Evolutionary conservation across 2,329 filamentous ascomycete genomes (phyloP).

Genomic region (Fusarium neocosmosporiellum): DNA sequence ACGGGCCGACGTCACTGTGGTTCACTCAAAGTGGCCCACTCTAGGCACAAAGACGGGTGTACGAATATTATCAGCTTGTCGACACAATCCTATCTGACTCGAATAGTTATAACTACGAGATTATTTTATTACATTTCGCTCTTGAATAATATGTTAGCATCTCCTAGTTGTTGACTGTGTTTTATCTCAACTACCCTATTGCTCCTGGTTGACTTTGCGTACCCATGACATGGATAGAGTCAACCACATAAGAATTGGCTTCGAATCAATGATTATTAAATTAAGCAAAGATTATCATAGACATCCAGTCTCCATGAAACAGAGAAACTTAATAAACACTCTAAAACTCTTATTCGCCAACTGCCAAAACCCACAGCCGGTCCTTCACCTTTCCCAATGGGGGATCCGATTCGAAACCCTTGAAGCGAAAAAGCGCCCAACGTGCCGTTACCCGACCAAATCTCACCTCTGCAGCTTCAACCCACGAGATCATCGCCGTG

Average conservation of each 20-base stretch:
- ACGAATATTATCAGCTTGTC: not conserved
- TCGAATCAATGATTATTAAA: not conserved
- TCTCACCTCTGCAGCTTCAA: not conserved
- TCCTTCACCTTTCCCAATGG: not conserved
- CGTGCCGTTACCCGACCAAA: conserved; percentile 1
- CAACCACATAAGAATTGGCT: not conserved
- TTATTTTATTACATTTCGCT: not conserved
- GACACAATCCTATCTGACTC: no score
- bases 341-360: not conserved
- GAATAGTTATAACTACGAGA: not conserved
- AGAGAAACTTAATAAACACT: not conserved
- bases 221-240: no score
- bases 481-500: not conserved
- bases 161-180: not conserved
- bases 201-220: not conserved
- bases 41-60: not conserved
- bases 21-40: not conserved
- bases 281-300: not conserved
- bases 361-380: not conserved
- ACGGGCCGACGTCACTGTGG: conserved; percentile 30
- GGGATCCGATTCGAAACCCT: not conserved
- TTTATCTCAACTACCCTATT: not conserved
- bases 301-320: not conserved
- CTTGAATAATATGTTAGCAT: not conserved
- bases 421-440: not conserved